These are phyloP conservation scores for Puccinellia tenuiflora DNA, from an alignment of 176 grass and related monocot species.

Conservation along the genomic window DNA sequence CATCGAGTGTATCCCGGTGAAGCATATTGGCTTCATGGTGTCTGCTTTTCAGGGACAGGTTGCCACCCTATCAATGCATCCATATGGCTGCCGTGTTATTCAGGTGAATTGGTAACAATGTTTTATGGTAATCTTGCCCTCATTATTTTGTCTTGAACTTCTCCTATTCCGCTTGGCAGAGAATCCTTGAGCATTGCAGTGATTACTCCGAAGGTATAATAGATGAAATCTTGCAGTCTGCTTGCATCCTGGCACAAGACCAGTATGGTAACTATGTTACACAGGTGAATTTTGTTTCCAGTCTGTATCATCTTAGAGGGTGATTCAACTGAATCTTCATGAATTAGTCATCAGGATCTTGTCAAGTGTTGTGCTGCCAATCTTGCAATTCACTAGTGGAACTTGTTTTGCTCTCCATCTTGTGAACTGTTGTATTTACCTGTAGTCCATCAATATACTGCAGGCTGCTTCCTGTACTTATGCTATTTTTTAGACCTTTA, in stretches of 20 bases:
- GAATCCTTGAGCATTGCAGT: slow-evolving; percentile 54
- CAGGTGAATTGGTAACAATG: no score
- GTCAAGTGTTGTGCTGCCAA: no score
- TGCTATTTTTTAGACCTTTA: no score
- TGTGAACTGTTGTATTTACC: neutral
- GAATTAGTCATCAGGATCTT: neutral
- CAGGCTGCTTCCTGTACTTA: neutral
- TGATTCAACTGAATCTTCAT: neutral
- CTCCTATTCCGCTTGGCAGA: no score
- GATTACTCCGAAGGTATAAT: slow-evolving; percentile 63
- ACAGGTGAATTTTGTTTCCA: slow-evolving; percentile 47
- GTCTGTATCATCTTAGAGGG: neutral
- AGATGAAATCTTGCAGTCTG: slow-evolving; percentile 85
- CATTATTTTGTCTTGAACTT: no score
- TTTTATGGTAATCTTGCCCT: no score
- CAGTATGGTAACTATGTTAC: slow-evolving; percentile 97
- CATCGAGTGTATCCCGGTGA: slow-evolving; percentile 85
- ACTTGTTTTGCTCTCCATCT: neutral
- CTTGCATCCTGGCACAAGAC: slow-evolving; percentile 73
- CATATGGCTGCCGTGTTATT: slow-evolving; percentile 98
- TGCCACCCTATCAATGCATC: slow-evolving; percentile 80
- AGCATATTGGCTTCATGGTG: slow-evolving; percentile 81
- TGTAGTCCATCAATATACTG: neutral
- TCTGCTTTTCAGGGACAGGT: slow-evolving; percentile 88
- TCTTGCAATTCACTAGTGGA: no score